phyloP scores from a whole-genome alignment of 1,139 yeast species.

The Sugiyamaella pinicola region DNA sequence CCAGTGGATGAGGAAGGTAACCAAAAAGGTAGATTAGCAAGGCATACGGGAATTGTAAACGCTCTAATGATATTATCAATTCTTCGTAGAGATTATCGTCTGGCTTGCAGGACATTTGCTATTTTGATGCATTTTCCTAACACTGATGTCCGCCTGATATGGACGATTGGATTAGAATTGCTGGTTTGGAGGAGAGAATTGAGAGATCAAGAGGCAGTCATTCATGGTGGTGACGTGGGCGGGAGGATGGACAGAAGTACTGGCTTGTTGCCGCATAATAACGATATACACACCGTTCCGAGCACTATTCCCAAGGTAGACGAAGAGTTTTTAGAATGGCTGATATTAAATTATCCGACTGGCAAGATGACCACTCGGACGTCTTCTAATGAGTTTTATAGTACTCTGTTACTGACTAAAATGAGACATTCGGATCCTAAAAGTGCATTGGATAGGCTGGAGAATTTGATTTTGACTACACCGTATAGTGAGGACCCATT shows the following conservation, averaged over 20 bases:
- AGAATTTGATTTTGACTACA: constrained; percentile 49
- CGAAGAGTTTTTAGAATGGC: constrained; percentile 38
- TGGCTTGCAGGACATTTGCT: constrained; percentile 50
- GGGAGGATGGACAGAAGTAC: neutral
- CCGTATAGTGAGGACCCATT: constrained; percentile 53
- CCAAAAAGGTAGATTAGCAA: constrained; percentile 25
- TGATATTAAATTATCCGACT: constrained; percentile 32
- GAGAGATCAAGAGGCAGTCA: constrained; percentile 22
- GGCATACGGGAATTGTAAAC: constrained; percentile 33
- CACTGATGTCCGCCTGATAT: constrained; percentile 49
- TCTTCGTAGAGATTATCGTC: constrained; percentile 46
- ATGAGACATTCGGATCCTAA: constrained; percentile 32
- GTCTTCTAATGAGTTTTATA: constrained; percentile 20
- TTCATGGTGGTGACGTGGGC: no score
- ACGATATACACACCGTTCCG: constrained; percentile 28
- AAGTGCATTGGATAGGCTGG: constrained; percentile 38
- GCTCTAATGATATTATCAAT: constrained; percentile 37
- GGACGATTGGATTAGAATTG: constrained; percentile 52
- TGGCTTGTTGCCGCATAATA: constrained; percentile 16
- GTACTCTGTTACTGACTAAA: constrained; percentile 30
- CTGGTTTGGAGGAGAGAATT: constrained; percentile 36
- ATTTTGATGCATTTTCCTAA: constrained; percentile 46
- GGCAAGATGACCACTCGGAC: neutral
- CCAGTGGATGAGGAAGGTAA: neutral
- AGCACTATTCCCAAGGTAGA: constrained; percentile 25